These are phyloP conservation scores for Aaosphaeria pasadenensis DNA, from an alignment of 2,329 filamentous ascomycete genomes.

Conservation along the genomic window DNA sequence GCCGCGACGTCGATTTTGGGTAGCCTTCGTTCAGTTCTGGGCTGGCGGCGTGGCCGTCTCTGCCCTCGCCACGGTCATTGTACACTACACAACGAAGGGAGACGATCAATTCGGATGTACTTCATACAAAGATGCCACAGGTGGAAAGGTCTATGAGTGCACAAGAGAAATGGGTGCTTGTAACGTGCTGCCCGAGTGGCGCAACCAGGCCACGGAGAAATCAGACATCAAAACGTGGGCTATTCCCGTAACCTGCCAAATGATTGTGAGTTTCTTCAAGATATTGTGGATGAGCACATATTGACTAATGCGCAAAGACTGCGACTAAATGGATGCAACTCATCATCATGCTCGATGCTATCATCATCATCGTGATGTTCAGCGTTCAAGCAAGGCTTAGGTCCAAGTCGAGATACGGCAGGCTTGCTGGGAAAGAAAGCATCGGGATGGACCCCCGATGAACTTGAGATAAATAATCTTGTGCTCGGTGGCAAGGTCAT, in stretches of 20 bases:
- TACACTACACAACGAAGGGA: constrained; percentile 1
- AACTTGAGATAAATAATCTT: too few species aligned
- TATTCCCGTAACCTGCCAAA: too few species aligned
- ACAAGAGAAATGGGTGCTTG: constrained; percentile 4
- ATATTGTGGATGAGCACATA: too few species aligned
- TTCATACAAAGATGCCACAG: neutral
- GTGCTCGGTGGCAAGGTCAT: too few species aligned
- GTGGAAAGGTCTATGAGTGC: neutral
- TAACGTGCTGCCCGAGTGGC: neutral
- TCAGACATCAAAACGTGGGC: too few species aligned
- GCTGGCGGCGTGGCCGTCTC: neutral
- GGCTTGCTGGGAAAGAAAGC: neutral
- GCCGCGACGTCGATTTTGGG: constrained; percentile 4
- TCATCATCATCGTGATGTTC: constrained; percentile 1
- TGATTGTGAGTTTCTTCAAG: too few species aligned
- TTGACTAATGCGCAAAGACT: neutral
- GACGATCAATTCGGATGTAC: constrained; percentile 2
- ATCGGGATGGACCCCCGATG: neutral
- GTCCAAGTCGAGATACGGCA: constrained; percentile 1
- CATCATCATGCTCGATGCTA: neutral
- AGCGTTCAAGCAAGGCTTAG: constrained; percentile 1
- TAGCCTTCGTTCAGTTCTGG: constrained; percentile 1
- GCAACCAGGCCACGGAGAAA: neutral
- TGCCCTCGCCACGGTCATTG: constrained; percentile 1
- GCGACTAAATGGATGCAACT: constrained; percentile 6